Conservation (phyloP, 1,284 basidiomycete species). For the Puccinia coronata region DNA sequence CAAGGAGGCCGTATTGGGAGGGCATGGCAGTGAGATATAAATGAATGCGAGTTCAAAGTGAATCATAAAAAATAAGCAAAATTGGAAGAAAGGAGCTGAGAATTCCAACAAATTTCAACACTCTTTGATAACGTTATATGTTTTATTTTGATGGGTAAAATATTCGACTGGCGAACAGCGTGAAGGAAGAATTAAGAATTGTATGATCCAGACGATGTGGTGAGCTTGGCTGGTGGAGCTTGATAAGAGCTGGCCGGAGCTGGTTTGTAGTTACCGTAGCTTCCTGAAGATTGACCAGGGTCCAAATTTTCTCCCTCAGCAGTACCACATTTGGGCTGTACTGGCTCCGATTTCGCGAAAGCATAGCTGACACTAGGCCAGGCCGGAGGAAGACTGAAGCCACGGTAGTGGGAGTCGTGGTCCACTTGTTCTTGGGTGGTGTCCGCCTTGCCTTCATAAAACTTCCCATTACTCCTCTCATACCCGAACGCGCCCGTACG, state of each 20-base stretch:
- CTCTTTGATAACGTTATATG: too few relatives aligned
- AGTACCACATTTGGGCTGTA: slow-evolving; percentile 28
- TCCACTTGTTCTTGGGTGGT: background rate
- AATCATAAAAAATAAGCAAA: too few relatives aligned
- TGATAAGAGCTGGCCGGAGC: slow-evolving; percentile 25
- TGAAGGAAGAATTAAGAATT: too few relatives aligned
- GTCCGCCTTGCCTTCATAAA: slow-evolving; percentile 19
- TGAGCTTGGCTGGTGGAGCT: background rate
- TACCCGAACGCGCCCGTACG: slow-evolving; percentile 26
- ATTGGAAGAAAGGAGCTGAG: too few relatives aligned
- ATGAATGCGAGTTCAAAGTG: too few relatives aligned
- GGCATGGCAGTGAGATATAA: too few relatives aligned
- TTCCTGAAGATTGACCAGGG: slow-evolving; percentile 33
- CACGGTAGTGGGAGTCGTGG: slow-evolving; percentile 30
- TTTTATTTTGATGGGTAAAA: too few relatives aligned
- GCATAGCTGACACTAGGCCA: slow-evolving; percentile 1
- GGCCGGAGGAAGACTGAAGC: slow-evolving; percentile 13
- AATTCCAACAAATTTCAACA: too few relatives aligned
- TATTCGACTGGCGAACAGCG: too few relatives aligned
- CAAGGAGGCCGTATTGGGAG: too few relatives aligned
- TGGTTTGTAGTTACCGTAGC: slow-evolving; percentile 30
- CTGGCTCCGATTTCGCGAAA: background rate
- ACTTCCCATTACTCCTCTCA: slow-evolving; percentile 40
- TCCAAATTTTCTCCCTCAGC: slow-evolving; percentile 12
- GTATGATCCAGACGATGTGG: background rate